Conservation (phyloP, 1,284 basidiomycete species). For the Moesziomyces parantarcticus region DNA sequence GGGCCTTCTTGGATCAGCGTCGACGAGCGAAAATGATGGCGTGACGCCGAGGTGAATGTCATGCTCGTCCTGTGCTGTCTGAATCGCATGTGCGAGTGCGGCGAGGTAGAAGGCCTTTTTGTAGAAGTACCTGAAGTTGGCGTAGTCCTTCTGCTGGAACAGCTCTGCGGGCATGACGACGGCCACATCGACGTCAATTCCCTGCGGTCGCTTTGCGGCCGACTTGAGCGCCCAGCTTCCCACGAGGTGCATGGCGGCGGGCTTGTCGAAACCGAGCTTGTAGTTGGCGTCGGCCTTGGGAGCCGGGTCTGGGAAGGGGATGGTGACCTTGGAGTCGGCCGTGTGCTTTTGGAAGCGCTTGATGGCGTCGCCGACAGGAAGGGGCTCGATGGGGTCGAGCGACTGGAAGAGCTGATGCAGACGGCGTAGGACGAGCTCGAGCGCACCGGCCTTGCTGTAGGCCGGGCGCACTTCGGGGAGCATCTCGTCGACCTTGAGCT, state of each 20-base stretch:
- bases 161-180: conserved; percentile 72
- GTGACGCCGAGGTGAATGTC: conserved; percentile 72
- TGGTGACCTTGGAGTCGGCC: conserved; percentile 60
- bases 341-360: conserved; percentile 70
- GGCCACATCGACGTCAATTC: conserved; percentile 61
- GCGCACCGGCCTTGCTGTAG: conserved; percentile 47
- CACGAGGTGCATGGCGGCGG: conserved; percentile 76
- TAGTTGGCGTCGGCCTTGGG: conserved; percentile 70
- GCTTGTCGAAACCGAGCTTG: conserved; percentile 81
- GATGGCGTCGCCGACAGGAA: conserved; percentile 44
- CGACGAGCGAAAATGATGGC: conserved; percentile 74
- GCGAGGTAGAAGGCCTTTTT: conserved; percentile 92
- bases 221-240: conserved; percentile 67
- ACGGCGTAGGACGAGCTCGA: conserved; percentile 62
- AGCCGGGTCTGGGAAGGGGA: conserved; percentile 69
- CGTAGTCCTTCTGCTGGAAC: conserved; percentile 94
- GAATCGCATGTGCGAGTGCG: conserved; percentile 77
- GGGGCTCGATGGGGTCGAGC: conserved; percentile 38
- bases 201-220: conserved; percentile 54
- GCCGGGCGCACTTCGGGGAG: conserved; percentile 54
- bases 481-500: conserved; percentile 76
- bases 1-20: conserved; percentile 77
- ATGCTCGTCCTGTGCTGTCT: conserved; percentile 36
- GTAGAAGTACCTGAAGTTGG: conserved; percentile 89
- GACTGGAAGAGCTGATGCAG: conserved; percentile 52